These are phyloP conservation scores for Solanum etuberosum DNA, from an alignment of 257 asterid species.

Conservation along the genomic window DNA sequence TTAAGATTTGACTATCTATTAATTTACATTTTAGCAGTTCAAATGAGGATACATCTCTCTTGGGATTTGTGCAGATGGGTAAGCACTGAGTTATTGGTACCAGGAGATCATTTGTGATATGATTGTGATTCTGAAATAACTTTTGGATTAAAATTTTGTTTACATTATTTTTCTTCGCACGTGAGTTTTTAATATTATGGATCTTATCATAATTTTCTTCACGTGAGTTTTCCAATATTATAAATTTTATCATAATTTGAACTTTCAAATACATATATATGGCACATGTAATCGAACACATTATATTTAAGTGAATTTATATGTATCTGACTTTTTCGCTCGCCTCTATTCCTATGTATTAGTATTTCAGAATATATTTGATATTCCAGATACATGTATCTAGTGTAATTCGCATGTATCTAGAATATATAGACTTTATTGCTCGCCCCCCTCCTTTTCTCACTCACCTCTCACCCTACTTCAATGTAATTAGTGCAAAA, in stretches of 20 bases:
- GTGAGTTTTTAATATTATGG: not conserved
- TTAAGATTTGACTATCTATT: not conserved
- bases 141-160: not conserved
- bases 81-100: not conserved
- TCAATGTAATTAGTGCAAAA: too few species aligned
- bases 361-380: too few species aligned
- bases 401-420: too few species aligned
- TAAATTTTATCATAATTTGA: too few species aligned
- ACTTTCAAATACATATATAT: not conserved
- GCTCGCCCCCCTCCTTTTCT: not conserved
- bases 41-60: not conserved
- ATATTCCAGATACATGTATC: too few species aligned
- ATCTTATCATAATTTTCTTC: too few species aligned
- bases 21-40: not conserved
- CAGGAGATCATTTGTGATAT: not conserved
- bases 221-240: too few species aligned
- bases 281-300: too few species aligned
- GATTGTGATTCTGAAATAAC: not conserved
- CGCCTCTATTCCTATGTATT: not conserved
- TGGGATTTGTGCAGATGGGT: not conserved
- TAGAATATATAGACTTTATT: not conserved
- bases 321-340: accelerated
- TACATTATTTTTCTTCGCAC: too few species aligned
- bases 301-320: accelerated
- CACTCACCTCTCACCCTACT: not conserved